phyloP scores from a whole-genome alignment of 805 yeast genomes.

The Ogataea nonfermentans region DNA sequence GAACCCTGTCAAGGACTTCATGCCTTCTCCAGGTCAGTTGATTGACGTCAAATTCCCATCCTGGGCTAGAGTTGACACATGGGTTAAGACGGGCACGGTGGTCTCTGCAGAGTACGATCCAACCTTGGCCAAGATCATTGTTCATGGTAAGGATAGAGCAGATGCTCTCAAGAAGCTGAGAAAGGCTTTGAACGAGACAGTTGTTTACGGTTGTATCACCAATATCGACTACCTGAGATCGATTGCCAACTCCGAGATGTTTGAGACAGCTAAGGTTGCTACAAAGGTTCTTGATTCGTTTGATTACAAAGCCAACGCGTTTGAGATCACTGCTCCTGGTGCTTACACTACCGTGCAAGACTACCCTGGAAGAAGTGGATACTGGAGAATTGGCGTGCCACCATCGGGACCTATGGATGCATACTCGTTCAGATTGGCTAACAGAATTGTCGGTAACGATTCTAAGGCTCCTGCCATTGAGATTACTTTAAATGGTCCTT shows the following conservation, averaged over 20 bases:
- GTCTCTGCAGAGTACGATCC: conserved; percentile 95
- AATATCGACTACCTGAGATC: conserved; percentile 87
- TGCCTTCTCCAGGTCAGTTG: conserved; percentile 95
- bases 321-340: conserved; percentile 86
- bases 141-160: conserved; percentile 83
- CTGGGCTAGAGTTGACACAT: conserved; percentile 92
- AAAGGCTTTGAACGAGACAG: conserved; percentile 81
- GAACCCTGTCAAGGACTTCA: conserved; percentile 91
- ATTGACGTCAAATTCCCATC: conserved; percentile 81
- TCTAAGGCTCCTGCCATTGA: conserved; percentile 85
- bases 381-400: conserved; percentile 93
- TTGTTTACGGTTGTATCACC: conserved; percentile 83
- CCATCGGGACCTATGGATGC: conserved; percentile 99
- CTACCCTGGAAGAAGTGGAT: conserved; percentile 85
- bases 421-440: conserved; percentile 85
- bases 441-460: conserved; percentile 86
- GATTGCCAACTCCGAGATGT: conserved; percentile 81
- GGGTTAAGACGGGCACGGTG: conserved; percentile 88
- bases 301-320: conserved; percentile 75
- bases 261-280: conserved; percentile 76
- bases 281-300: conserved; percentile 85
- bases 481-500: conserved; percentile 84
- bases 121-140: conserved; percentile 92
- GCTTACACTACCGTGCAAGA: conserved; percentile 97
- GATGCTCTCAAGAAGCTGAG: conserved; percentile 80